Conservation (phyloP, 1,139 yeast genomes). For the Suhomyces terraborum region DNA sequence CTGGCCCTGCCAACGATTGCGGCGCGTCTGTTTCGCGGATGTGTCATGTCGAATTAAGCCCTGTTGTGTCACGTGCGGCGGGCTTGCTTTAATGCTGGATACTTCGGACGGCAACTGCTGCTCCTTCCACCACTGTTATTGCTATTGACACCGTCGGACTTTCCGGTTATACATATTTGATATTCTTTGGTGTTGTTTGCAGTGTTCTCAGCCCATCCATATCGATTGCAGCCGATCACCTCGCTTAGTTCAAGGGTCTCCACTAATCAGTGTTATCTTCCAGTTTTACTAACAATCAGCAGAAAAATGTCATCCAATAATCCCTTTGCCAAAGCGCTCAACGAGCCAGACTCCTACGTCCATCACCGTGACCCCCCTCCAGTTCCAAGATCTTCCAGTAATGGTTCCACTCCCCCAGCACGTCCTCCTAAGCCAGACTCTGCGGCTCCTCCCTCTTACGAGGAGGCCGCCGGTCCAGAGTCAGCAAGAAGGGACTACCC, state of each 20-base stretch:
- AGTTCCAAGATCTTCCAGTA: constrained; percentile 23
- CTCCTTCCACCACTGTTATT: not conserved
- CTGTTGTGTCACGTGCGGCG: constrained; percentile 1
- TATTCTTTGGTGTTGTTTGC: not conserved
- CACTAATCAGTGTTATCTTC: not conserved
- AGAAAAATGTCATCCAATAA: constrained; percentile 54
- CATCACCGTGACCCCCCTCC: constrained; percentile 41
- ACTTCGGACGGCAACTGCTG: constrained; percentile 2
- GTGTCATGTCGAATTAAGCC: not conserved
- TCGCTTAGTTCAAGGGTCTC: not conserved
- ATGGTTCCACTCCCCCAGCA: constrained; percentile 29
- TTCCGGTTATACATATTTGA: not conserved
- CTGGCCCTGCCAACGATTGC: not conserved
- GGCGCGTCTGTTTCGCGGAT: constrained; percentile 1
- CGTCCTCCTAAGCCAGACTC: constrained; percentile 36
- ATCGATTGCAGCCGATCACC: not conserved
- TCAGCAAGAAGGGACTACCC: constrained; percentile 48
- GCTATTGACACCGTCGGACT: not conserved
- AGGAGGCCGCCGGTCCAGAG: constrained; percentile 63
- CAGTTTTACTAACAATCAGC: constrained; percentile 28
- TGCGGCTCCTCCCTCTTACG: constrained; percentile 62
- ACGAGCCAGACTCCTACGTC: constrained; percentile 38
- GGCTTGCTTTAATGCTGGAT: constrained; percentile 1
- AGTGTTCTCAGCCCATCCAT: not conserved
- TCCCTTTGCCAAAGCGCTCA: constrained; percentile 55